These are phyloP conservation scores for Aspergillus sp. DNA, from an alignment of 2,329 filamentous ascomycete species.

Conservation along the genomic window DNA sequence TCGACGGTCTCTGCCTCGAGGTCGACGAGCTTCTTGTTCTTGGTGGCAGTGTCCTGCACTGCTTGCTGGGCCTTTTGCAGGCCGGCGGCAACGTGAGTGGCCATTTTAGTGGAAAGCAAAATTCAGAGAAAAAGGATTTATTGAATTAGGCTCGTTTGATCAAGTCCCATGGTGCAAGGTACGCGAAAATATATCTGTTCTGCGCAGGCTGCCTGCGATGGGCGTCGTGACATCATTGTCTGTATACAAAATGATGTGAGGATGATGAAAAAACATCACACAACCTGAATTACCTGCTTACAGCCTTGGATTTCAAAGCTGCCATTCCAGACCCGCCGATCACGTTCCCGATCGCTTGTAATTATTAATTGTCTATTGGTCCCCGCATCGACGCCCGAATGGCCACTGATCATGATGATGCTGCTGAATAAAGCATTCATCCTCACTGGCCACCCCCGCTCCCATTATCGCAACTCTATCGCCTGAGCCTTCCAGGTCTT, in stretches of 20 bases:
- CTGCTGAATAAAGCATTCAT: not conserved
- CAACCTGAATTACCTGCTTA: not conserved
- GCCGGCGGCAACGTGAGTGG: conserved; percentile 26
- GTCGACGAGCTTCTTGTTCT: conserved; percentile 59
- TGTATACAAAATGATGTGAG: not conserved
- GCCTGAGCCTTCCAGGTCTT: not conserved
- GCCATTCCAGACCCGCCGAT: not conserved
- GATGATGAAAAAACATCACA: not conserved
- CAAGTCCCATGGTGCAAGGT: not conserved
- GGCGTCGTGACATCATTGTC: conserved; percentile 5
- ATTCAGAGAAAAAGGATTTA: not conserved
- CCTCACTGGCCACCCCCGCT: not conserved
- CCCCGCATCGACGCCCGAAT: not conserved
- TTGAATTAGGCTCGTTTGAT: too few relatives aligned
- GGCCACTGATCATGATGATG: not conserved
- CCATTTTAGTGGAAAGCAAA: conserved; percentile 19
- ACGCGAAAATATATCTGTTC: not conserved
- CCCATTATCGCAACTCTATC: not conserved
- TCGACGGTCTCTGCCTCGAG: conserved; percentile 60
- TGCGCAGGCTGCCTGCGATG: too few relatives aligned
- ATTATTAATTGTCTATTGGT: not conserved
- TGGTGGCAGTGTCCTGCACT: conserved; percentile 23
- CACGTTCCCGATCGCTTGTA: not conserved
- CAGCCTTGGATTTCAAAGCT: not conserved
- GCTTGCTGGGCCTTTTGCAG: conserved; percentile 31